phyloP scores from a whole-genome alignment of 139 green algal genomes.

The Nannochloris sp. region DNA sequence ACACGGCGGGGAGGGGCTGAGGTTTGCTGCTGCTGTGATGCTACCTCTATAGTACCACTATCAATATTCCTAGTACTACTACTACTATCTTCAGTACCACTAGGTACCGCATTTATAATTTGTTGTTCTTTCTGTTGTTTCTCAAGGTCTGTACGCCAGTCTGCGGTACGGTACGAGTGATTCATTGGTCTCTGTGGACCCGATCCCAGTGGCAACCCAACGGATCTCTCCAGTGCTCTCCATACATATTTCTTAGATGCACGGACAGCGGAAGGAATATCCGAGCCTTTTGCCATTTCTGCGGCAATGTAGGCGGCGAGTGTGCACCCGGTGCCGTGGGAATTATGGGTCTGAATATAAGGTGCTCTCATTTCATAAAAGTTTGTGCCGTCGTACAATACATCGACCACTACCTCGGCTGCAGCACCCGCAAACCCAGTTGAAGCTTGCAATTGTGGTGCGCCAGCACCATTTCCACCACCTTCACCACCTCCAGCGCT shows the following conservation, averaged over 20 bases:
- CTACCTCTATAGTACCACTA: too few relatives aligned
- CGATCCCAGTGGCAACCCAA: slow-evolving; percentile 45
- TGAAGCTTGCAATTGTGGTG: neutral
- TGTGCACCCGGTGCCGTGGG: slow-evolving; percentile 93
- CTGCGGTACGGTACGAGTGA: slow-evolving; percentile 33
- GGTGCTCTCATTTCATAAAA: slow-evolving; percentile 40
- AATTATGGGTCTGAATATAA: slow-evolving; percentile 64
- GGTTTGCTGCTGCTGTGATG: slow-evolving; percentile 9
- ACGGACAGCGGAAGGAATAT: slow-evolving; percentile 43
- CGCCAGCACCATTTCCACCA: neutral
- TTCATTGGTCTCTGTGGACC: slow-evolving; percentile 68
- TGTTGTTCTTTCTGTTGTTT: neutral
- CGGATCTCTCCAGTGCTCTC: slow-evolving; percentile 44
- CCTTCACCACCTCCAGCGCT: neutral
- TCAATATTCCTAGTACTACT: neutral
- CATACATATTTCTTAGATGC: slow-evolving; percentile 64
- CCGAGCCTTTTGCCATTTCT: slow-evolving; percentile 70
- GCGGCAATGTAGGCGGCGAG: slow-evolving; percentile 79
- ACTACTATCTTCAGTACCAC: neutral
- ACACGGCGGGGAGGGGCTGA: neutral
- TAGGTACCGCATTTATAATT: neutral
- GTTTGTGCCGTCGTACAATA: slow-evolving; percentile 74
- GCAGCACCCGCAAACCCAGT: neutral
- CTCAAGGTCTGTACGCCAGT: slow-evolving; percentile 18
- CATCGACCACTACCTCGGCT: slow-evolving; percentile 46